phyloP scores from a whole-genome alignment of 2,329 filamentous ascomycete genomes.

The Clonostachys byssicola region DNA sequence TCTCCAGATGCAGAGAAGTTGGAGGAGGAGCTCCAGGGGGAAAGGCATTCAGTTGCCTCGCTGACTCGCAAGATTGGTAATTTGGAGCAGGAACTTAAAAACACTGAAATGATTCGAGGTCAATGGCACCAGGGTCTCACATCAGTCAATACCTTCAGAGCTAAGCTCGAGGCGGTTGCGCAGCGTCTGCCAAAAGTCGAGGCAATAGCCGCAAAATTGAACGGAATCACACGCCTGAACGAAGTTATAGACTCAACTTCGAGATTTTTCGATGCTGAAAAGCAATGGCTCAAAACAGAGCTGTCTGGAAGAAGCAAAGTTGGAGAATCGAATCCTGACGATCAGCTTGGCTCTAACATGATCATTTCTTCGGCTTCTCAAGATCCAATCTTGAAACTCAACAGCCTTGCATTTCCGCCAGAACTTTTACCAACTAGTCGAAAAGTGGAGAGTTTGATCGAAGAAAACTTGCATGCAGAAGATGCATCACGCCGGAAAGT shows the following conservation, averaged over 20 bases:
- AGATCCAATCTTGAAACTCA: too few species aligned
- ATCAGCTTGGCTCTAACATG: too few species aligned
- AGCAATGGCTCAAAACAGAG: constrained; percentile 1
- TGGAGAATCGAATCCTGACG: neutral
- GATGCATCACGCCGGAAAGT: constrained; percentile 16
- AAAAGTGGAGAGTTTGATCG: too few species aligned
- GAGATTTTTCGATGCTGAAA: neutral
- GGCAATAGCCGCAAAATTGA: constrained; percentile 1
- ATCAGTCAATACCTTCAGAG: neutral
- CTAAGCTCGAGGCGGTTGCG: neutral
- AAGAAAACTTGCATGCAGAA: too few species aligned
- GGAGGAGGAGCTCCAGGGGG: neutral
- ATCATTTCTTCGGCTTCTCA: too few species aligned
- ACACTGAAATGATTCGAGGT: neutral
- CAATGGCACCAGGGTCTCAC: neutral
- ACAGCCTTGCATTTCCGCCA: too few species aligned
- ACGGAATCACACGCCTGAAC: neutral
- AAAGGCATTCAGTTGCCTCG: neutral
- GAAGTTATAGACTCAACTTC: neutral
- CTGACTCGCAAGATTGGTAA: constrained; percentile 1
- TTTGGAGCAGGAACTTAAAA: neutral
- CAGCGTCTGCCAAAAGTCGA: constrained; percentile 2
- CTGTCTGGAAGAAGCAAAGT: neutral
- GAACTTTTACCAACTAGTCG: too few species aligned
- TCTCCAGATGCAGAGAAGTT: neutral